Evolutionary conservation across 331 rosid genomes (phyloP).

Genomic region (Ulmus americana): DNA sequence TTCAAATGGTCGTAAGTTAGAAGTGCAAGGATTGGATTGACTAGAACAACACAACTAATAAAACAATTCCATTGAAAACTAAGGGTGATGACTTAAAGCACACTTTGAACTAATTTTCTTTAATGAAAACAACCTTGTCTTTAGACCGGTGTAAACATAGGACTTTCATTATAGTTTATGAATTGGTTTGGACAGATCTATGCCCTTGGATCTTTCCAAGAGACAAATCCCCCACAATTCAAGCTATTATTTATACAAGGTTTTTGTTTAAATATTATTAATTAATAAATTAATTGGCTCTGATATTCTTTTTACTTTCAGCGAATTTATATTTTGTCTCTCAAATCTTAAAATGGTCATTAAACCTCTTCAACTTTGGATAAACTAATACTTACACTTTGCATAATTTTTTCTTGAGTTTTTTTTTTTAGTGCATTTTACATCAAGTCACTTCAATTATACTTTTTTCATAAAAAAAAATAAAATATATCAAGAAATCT

Average conservation of each 20-base stretch:
- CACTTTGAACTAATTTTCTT: constrained; percentile 12
- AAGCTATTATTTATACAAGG: constrained; percentile 25
- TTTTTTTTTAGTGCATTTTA: no score
- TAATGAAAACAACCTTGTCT: constrained; percentile 28
- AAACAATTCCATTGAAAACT: neutral
- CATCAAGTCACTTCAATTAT: no score
- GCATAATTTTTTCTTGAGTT: no score
- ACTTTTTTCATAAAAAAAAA: no score
- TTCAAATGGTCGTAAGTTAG: constrained; percentile 2
- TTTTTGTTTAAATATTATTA: constrained; percentile 4
- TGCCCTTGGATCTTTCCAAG: constrained; percentile 41
- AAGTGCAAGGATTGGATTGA: constrained; percentile 4
- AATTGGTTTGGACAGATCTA: constrained; percentile 22
- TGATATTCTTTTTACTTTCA: no score
- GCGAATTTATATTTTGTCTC: no score
- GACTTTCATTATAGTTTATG: neutral
- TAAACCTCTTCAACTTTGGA: no score
- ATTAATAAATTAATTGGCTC: no score
- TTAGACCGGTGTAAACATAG: constrained; percentile 26
- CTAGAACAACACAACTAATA: constrained; percentile 1
- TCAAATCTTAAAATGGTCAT: no score
- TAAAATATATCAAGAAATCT: no score
- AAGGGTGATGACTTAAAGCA: constrained; percentile 18
- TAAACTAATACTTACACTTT: no score
- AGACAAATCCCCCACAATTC: constrained; percentile 38